A percentile compares a stretch with the other conserved stretches of the same genome.
Evolutionary conservation across 257 asterid genomes (phyloP).

Genomic region (Gentiana dahurica): DNA sequence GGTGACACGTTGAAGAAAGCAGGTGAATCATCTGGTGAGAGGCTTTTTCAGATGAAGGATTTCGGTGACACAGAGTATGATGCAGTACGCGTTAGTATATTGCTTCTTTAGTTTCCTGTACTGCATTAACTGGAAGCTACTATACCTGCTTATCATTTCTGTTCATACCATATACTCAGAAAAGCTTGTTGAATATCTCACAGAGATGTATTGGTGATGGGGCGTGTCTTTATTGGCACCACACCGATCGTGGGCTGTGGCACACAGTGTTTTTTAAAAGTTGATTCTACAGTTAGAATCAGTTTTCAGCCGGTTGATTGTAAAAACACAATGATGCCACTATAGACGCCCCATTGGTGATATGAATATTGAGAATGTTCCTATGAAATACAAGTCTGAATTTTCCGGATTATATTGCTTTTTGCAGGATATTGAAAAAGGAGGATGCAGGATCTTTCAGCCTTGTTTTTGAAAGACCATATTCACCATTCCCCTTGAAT

Average conservation of each 20-base stretch:
- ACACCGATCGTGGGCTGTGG: too few species aligned
- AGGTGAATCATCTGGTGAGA: slow-evolving; percentile 50
- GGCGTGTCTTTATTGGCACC: too few species aligned
- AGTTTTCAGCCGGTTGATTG: too few species aligned
- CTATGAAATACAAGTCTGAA: neutral
- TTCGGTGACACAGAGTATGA: slow-evolving; percentile 70
- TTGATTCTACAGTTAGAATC: too few species aligned
- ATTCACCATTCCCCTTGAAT: slow-evolving; percentile 74
- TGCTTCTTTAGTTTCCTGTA: neutral
- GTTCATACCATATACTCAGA: too few species aligned
- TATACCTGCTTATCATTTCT: too few species aligned
- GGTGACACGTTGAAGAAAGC: slow-evolving; percentile 90
- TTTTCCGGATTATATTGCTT: slow-evolving; percentile 7
- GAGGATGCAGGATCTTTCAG: slow-evolving; percentile 61
- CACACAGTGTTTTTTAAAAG: too few species aligned
- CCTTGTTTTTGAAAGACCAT: slow-evolving; percentile 91
- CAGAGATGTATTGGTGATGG: too few species aligned
- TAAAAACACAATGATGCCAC: too few species aligned
- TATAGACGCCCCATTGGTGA: neutral
- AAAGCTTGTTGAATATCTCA: too few species aligned
- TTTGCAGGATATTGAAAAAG: slow-evolving; percentile 60
- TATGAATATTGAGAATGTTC: neutral
- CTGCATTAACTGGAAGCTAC: neutral
- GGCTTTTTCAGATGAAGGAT: slow-evolving; percentile 64
- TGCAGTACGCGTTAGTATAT: neutral